Conservation (phyloP, 768 basidiomycete genomes). For the Mycena rosella region DNA sequence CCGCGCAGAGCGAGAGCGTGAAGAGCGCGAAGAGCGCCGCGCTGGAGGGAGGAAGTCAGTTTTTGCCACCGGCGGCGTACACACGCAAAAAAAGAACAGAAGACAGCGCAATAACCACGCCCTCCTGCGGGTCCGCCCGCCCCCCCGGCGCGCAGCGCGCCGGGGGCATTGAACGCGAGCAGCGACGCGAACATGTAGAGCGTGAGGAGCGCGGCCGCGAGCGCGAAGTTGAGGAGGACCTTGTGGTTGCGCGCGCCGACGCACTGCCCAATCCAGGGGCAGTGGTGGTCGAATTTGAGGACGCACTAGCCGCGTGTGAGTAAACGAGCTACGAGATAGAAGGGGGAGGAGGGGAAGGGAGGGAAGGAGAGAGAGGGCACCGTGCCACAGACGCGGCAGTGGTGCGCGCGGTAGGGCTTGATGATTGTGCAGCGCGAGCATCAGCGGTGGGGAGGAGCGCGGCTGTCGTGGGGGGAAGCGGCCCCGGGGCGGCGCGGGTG, state of each 20-base stretch:
- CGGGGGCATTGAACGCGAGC: conserved; percentile 60
- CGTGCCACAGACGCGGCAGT: too few relatives aligned
- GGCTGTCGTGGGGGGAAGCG: conserved; percentile 21
- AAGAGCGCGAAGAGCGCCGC: conserved; percentile 81
- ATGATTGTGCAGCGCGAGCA: conserved; percentile 72
- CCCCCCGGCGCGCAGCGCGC: conserved; percentile 34
- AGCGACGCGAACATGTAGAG: too few relatives aligned
- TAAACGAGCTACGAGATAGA: conserved; percentile 62
- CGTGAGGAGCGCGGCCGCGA: too few relatives aligned
- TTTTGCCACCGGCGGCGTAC: too few relatives aligned
- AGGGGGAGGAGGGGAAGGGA: background rate
- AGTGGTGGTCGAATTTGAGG: too few relatives aligned
- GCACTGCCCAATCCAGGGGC: too few relatives aligned
- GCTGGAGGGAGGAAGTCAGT: conserved; percentile 56
- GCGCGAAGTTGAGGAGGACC: too few relatives aligned
- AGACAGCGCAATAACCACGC: conserved; percentile 82
- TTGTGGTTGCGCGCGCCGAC: too few relatives aligned
- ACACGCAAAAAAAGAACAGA: conserved; percentile 31
- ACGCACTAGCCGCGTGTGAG: too few relatives aligned
- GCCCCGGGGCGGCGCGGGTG: conserved; percentile 9
- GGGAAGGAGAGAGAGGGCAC: background rate
- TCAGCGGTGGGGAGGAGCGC: conserved; percentile 71
- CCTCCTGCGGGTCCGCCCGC: conserved; percentile 74
- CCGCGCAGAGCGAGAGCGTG: conserved; percentile 64
- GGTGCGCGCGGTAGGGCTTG: too few relatives aligned